Evolutionary conservation across 2,329 filamentous ascomycete species (phyloP).

Genomic region (Ceratocystis diversiconidia): DNA sequence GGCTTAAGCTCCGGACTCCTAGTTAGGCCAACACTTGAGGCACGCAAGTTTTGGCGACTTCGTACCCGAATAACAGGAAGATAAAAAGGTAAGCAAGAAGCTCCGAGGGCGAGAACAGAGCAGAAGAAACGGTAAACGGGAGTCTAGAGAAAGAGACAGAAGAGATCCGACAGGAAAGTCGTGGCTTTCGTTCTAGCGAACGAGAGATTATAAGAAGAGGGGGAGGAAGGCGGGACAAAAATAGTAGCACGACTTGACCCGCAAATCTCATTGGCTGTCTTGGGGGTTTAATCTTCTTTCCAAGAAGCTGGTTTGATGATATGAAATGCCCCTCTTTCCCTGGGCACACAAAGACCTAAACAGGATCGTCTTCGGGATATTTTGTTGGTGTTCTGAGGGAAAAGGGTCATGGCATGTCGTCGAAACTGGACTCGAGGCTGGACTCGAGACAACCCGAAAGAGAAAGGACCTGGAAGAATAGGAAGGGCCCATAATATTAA

Average conservation of each 20-base stretch:
- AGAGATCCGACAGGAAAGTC: neutral
- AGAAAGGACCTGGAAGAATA: neutral
- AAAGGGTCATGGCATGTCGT: neutral
- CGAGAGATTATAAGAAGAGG: slow-evolving; percentile 3
- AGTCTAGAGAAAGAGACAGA: neutral
- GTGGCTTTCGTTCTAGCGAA: neutral
- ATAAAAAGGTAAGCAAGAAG: neutral
- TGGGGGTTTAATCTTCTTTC: neutral
- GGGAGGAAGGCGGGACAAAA: neutral
- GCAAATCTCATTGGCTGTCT: neutral
- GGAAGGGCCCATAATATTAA: neutral
- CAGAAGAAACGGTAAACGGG: neutral
- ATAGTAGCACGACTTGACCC: neutral
- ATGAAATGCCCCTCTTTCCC: neutral
- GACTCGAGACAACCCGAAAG: neutral
- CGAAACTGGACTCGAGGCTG: neutral
- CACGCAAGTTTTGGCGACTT: slow-evolving; percentile 1
- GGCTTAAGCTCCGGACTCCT: neutral
- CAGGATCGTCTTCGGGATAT: neutral
- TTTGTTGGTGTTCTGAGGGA: neutral
- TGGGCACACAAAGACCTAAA: neutral
- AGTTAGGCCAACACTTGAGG: neutral
- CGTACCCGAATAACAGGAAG: neutral
- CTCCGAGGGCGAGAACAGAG: neutral
- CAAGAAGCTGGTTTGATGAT: neutral